Percentiles rank a stretch among this genome's conserved stretches.
phyloP scores from a whole-genome alignment of 2,329 filamentous ascomycete genomes.

The Aspergillus chevalieri region DNA sequence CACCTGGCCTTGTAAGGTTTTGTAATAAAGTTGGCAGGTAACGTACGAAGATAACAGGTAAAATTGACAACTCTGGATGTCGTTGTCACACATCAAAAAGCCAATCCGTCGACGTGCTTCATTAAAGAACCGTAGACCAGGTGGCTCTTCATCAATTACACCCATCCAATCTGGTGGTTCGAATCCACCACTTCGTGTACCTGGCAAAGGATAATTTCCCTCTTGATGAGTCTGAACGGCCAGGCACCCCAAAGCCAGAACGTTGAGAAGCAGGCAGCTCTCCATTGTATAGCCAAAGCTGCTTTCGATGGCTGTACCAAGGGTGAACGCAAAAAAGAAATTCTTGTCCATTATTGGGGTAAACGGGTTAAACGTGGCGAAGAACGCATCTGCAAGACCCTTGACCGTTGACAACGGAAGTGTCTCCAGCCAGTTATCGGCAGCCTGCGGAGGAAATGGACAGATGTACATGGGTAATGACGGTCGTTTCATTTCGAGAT shows the following conservation, averaged over 20 bases:
- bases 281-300: slow-evolving; percentile 49
- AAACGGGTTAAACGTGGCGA: slow-evolving; percentile 50
- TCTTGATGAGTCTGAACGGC: slow-evolving; percentile 46
- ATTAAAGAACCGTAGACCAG: slow-evolving; percentile 50
- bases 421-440: slow-evolving; percentile 41
- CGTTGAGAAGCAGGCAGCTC: slow-evolving; percentile 46
- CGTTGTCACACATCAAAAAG: slow-evolving; percentile 47
- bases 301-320: slow-evolving; percentile 44
- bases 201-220: slow-evolving; percentile 42
- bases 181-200: slow-evolving; percentile 28
- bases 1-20: neutral
- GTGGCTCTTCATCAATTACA: slow-evolving; percentile 34
- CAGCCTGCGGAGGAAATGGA: slow-evolving; percentile 30
- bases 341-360: slow-evolving; percentile 49
- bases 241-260: slow-evolving; percentile 48
- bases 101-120: slow-evolving; percentile 49
- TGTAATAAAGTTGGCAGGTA: neutral
- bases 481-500: slow-evolving; percentile 43
- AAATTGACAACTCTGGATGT: slow-evolving; percentile 48
- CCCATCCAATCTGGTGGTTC: slow-evolving; percentile 34
- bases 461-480: slow-evolving; percentile 38
- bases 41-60: slow-evolving; percentile 45
- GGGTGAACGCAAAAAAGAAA: slow-evolving; percentile 47
- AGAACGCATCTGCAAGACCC: slow-evolving; percentile 49
- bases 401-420: slow-evolving; percentile 46